Percentiles rank a stretch among this genome's conserved stretches.
These are phyloP conservation scores for Clavariopsis aquatica DNA, from an alignment of 495 filamentous ascomycete species.

Conservation along the genomic window DNA sequence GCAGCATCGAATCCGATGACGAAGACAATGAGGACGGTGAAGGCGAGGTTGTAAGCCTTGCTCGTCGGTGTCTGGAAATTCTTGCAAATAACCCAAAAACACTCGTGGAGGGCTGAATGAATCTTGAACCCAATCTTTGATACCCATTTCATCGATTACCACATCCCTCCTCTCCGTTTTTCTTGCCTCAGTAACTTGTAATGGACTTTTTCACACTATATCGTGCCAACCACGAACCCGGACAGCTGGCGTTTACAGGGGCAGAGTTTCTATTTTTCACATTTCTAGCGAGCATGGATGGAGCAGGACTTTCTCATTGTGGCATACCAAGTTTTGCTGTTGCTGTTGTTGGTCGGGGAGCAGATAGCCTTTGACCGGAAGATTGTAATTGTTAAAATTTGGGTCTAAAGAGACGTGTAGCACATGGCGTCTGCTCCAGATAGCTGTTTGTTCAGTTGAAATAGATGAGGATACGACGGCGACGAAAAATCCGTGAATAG, in stretches of 20 bases:
- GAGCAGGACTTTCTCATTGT: conserved; percentile 34
- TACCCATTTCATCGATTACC: conserved; percentile 15
- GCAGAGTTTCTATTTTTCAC: conserved; percentile 18
- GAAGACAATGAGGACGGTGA: conserved; percentile 85
- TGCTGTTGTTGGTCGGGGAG: conserved; percentile 11
- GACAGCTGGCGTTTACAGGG: conserved; percentile 30
- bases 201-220: conserved; percentile 15
- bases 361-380: conserved; percentile 9
- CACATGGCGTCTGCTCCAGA: not conserved
- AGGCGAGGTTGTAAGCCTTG: conserved; percentile 88
- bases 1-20: conserved; percentile 84
- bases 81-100: conserved; percentile 59
- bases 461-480: conserved; percentile 24
- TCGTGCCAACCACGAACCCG: conserved; percentile 23
- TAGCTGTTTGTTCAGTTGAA: conserved; percentile 23
- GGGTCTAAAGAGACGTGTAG: conserved; percentile 14
- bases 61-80: conserved; percentile 83
- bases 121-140: conserved; percentile 5
- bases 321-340: conserved; percentile 27
- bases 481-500: not conserved
- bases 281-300: conserved; percentile 41
- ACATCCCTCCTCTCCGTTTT: conserved; percentile 20
- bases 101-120: conserved; percentile 55
- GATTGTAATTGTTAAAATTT: conserved; percentile 29
- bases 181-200: conserved; percentile 20